A percentile compares a stretch with the other conserved stretches of the same genome.
These are phyloP conservation scores for Moesziomyces sp. DNA, from an alignment of 1,284 basidiomycete species.

Conservation along the genomic window DNA sequence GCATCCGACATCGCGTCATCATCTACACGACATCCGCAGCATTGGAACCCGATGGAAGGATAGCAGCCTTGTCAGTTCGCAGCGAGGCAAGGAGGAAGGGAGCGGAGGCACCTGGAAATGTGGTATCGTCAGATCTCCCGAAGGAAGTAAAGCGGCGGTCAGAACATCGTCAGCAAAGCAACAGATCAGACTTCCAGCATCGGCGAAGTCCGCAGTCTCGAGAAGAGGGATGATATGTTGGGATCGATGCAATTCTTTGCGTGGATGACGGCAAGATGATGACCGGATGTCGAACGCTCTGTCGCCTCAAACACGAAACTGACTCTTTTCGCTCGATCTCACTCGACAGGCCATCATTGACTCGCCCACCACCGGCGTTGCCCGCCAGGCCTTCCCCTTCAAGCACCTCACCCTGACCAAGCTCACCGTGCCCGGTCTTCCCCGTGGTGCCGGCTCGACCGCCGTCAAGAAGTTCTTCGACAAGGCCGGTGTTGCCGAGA, in stretches of 20 bases:
- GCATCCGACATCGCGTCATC: background rate
- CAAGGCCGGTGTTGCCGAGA: constrained; percentile 78
- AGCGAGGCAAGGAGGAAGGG: too few species aligned
- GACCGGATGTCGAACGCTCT: background rate
- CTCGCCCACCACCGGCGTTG: constrained; percentile 88
- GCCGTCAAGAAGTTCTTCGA: constrained; percentile 88
- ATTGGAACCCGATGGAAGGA: too few species aligned
- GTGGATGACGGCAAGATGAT: background rate
- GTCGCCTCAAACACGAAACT: constrained; percentile 5
- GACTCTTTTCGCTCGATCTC: background rate
- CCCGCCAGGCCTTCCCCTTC: constrained; percentile 91
- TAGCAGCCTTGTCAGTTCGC: too few species aligned
- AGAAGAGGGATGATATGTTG: too few species aligned
- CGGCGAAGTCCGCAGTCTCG: too few species aligned
- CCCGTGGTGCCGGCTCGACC: constrained; percentile 85
- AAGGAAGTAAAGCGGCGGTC: too few species aligned
- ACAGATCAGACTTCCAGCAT: too few species aligned
- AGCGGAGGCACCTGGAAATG: too few species aligned
- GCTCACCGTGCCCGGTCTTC: constrained; percentile 83
- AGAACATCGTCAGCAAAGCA: too few species aligned
- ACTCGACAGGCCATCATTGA: constrained; percentile 86
- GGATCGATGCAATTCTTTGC: too few species aligned
- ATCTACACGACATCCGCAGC: constrained; percentile 1
- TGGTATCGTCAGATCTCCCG: too few species aligned
- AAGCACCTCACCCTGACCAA: constrained; percentile 92